Conservation (phyloP, 345 rosid genomes). For the Tarenaya hassleriana region DNA sequence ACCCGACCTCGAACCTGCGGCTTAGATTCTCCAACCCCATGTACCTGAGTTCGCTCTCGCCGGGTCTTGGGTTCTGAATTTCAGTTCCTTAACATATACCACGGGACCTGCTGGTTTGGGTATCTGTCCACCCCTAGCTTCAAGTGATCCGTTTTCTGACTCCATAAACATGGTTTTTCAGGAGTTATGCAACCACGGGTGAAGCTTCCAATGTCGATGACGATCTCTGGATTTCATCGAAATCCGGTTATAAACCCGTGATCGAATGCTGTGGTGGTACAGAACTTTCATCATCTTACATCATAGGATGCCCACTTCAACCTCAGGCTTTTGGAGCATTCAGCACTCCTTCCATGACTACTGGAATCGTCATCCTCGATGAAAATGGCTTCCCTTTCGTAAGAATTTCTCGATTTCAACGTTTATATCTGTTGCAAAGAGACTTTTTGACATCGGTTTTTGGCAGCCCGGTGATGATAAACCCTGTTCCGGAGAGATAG, state of each 20-base stretch:
- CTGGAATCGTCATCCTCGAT: slow-evolving; percentile 69
- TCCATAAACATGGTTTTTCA: slow-evolving; percentile 18
- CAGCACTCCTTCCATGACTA: slow-evolving; percentile 64
- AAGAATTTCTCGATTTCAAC: slow-evolving; percentile 13
- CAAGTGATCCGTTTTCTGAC: too few species aligned
- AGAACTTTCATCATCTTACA: slow-evolving; percentile 71
- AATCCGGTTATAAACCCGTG: slow-evolving; percentile 61
- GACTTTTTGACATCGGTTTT: slow-evolving; percentile 10
- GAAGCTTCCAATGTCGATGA: slow-evolving; percentile 87
- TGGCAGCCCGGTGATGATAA: slow-evolving; percentile 66
- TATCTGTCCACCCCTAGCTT: too few species aligned
- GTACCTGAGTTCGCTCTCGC: too few species aligned
- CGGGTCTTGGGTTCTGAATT: too few species aligned
- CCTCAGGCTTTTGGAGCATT: slow-evolving; percentile 93
- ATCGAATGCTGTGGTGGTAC: slow-evolving; percentile 90
- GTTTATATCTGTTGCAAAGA: neutral
- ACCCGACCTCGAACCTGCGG: too few species aligned
- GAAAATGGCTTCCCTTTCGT: slow-evolving; percentile 65
- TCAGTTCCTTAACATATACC: too few species aligned
- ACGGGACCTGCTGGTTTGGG: too few species aligned
- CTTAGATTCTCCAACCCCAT: too few species aligned
- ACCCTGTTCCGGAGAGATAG: slow-evolving; percentile 81
- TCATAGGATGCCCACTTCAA: slow-evolving; percentile 59
- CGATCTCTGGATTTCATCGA: slow-evolving; percentile 93
- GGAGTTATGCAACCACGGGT: slow-evolving; percentile 60